phyloP scores from a whole-genome alignment of 768 basidiomycete species.

The Podaxis rugospora region DNA sequence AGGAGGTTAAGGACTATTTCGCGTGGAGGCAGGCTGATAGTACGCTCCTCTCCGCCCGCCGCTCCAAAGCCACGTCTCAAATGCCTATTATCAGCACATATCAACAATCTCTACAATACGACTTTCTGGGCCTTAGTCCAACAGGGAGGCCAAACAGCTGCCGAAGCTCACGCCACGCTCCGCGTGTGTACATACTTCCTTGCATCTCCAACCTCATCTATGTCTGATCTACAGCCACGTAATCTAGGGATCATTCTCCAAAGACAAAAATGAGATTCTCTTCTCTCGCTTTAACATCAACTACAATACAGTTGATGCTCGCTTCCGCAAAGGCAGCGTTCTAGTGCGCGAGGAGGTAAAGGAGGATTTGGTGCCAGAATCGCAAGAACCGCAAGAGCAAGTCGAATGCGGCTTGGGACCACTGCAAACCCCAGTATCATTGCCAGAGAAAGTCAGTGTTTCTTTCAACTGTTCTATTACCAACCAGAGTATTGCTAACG shows the following conservation, averaged over 20 bases:
- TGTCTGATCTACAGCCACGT: background rate
- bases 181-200: constrained; percentile 42
- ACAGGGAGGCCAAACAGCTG: constrained; percentile 70
- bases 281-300: constrained; percentile 81
- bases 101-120: constrained; percentile 98
- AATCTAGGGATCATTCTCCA: constrained; percentile 79
- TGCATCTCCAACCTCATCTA: background rate
- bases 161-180: constrained; percentile 79
- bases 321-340: constrained; percentile 83
- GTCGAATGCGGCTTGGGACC: background rate
- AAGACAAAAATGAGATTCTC: constrained; percentile 89
- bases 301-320: constrained; percentile 70
- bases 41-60: constrained; percentile 36
- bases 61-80: background rate
- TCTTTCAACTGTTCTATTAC: background rate
- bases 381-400: background rate
- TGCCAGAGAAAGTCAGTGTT: background rate
- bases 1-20: constrained; percentile 86
- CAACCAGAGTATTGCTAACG: no score
- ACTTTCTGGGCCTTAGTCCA: constrained; percentile 92
- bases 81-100: constrained; percentile 62
- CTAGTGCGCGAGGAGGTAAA: constrained; percentile 57
- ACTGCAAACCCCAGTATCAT: background rate
- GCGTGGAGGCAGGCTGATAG: constrained; percentile 96
- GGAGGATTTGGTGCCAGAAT: background rate